phyloP scores from a whole-genome alignment of 139 green algal species.

The Chlamydomonas asymmetrica region DNA sequence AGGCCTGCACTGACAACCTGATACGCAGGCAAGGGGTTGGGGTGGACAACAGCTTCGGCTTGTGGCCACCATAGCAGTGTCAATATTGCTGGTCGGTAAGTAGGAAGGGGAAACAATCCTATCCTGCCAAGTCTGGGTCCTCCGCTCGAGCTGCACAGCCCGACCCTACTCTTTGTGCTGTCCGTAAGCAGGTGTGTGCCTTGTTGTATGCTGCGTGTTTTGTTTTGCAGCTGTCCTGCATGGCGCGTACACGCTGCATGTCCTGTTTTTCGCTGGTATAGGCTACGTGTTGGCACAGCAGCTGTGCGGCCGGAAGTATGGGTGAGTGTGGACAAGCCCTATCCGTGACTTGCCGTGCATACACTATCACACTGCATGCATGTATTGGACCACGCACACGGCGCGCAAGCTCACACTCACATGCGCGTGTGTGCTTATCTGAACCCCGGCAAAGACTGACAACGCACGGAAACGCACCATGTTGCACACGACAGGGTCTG shows the following conservation, averaged over 20 bases:
- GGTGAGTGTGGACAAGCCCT: constrained; percentile 10
- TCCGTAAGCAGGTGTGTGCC: not conserved
- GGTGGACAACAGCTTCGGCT: not conserved
- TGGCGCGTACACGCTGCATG: constrained; percentile 39
- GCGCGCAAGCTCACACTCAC: not conserved
- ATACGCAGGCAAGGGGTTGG: not conserved
- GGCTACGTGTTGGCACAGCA: constrained; percentile 38
- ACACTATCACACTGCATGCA: not conserved
- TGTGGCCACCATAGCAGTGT: not conserved
- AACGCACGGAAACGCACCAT: not conserved
- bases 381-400: not conserved
- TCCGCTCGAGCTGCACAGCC: not conserved
- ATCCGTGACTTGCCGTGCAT: not conserved
- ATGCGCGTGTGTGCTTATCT: not conserved
- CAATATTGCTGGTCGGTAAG: not conserved
- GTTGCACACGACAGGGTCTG: too few relatives aligned
- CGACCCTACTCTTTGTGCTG: not conserved
- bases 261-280: constrained; percentile 27
- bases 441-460: too few relatives aligned
- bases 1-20: too few relatives aligned
- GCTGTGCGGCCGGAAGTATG: constrained; percentile 3
- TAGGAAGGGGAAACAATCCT: not conserved
- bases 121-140: not conserved
- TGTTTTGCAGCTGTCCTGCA: constrained; percentile 52
- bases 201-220: not conserved